A percentile compares a stretch with the other conserved stretches of the same genome.
Conservation (phyloP, 1,284 basidiomycete species). For the Prillingera fragicola region DNA sequence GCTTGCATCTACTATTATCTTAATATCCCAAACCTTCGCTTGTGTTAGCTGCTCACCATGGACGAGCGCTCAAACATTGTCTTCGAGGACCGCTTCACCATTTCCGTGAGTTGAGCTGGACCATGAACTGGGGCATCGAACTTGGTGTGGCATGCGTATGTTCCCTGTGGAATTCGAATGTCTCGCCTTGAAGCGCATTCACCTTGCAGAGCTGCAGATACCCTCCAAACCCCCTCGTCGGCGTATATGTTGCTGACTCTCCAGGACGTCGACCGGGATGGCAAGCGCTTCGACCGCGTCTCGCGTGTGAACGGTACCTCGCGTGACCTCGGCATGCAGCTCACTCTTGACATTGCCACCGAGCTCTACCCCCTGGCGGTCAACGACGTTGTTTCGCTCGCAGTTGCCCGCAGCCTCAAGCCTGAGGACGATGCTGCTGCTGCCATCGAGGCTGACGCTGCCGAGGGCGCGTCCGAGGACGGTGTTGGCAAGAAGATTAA, state of each 20-base stretch:
- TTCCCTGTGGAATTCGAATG: too few species aligned
- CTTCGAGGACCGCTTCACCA: slow-evolving; percentile 85
- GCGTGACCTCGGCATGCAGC: slow-evolving; percentile 80
- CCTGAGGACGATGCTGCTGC: slow-evolving; percentile 58
- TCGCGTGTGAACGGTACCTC: slow-evolving; percentile 78
- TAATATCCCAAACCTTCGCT: too few species aligned
- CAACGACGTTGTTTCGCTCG: slow-evolving; percentile 74
- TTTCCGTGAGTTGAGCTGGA: slow-evolving; percentile 62
- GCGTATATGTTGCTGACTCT: too few species aligned
- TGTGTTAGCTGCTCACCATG: too few species aligned
- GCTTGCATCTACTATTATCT: too few species aligned
- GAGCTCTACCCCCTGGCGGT: slow-evolving; percentile 71
- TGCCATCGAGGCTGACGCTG: slow-evolving; percentile 48
- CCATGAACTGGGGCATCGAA: too few species aligned
- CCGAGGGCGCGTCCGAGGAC: slow-evolving; percentile 28
- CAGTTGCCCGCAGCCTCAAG: slow-evolving; percentile 71
- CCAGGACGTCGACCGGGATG: slow-evolving; percentile 72
- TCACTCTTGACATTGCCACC: slow-evolving; percentile 84
- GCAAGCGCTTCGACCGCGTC: slow-evolving; percentile 63
- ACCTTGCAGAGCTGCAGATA: too few species aligned
- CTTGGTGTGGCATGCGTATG: too few species aligned
- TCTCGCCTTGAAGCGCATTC: too few species aligned
- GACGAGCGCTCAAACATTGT: slow-evolving; percentile 48
- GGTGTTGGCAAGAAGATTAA: slow-evolving; percentile 61
- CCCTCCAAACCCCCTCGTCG: too few species aligned